Evolutionary conservation across 495 filamentous ascomycete genomes (phyloP), one percentile per base, ranked within the genome.

Genomic region (Pseudevernia furfuracea): DNA sequence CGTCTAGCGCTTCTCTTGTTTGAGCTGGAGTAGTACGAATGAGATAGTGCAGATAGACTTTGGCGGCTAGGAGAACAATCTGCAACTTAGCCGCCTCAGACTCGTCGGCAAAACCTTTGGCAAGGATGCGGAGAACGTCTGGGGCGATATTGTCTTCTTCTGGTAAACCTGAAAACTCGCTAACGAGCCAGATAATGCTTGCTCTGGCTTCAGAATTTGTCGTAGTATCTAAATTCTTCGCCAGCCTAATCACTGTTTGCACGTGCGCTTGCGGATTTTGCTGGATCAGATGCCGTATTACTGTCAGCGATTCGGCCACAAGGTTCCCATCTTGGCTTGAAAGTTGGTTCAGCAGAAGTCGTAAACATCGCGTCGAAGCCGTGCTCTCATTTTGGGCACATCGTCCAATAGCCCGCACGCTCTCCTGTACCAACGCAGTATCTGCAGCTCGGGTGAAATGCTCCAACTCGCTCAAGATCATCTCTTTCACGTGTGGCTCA

Each of bases 161-260:
- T 64, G 92, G 86, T 15, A 87, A 69, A 1, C 89, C 89, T 1
- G 94, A 84, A 69, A 91, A 97, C 75, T 98, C 94, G 59, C 94
- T 94, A 0, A 98, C 92, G 6, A 98, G 85, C 94, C 94, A 98
- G 68, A 97, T 89, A 65, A 97, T 96, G 39, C 87, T 93, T 19
- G 95, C 93, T 61, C 94, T 81, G 6, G 94, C 95, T 61, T 89
- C 86, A 8, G 94, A 84, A 63, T 90, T 89, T 3, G 86, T 91
- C 12, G 89, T 88, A 5, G 85, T 85, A 64, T 96, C 92, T 10
- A 98, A 83, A 67, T 95, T 88, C 73, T 91, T 96, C 11, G 95
- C 93, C n/a, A 98, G 77, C 55, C 90, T 82, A 43, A 96, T 85
- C 9, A 98, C 92, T 0, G 93, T 98, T 60, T 78, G 81, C 38